Evolutionary conservation across 2,329 filamentous ascomycete genomes (phyloP).

Genomic region (Aspergillus sp.): DNA sequence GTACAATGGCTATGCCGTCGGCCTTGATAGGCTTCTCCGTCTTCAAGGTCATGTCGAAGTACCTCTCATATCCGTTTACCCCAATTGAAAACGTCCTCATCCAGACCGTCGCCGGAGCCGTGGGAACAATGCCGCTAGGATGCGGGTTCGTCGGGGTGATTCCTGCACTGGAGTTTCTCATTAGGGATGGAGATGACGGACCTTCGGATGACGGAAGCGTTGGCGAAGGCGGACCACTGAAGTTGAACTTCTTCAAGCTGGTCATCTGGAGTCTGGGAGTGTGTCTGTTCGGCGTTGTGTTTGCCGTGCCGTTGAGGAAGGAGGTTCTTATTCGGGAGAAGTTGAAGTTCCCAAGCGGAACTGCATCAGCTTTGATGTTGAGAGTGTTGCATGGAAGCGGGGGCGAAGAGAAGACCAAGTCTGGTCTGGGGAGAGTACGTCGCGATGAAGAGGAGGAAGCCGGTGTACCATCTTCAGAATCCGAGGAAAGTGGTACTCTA

Average conservation of each 20-base stretch:
- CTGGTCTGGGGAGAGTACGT: conserved; percentile 12
- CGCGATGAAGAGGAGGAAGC: conserved; percentile 27
- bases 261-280: conserved; percentile 89
- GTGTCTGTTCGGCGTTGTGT: conserved; percentile 95
- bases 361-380: conserved; percentile 92
- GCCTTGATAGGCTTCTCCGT: conserved; percentile 92
- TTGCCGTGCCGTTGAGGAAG: conserved; percentile 83
- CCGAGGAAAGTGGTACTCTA: conserved; percentile 45
- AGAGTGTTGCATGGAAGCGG: conserved; percentile 73
- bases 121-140: conserved; percentile 94
- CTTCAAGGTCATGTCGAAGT: conserved; percentile 74
- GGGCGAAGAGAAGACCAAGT: conserved; percentile 41
- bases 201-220: conserved; percentile 68
- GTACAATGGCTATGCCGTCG: conserved; percentile 95
- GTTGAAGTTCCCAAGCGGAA: conserved; percentile 90
- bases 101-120: conserved; percentile 90
- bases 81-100: conserved; percentile 96
- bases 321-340: conserved; percentile 93
- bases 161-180: conserved; percentile 83
- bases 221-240: conserved; percentile 75
- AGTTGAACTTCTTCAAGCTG: conserved; percentile 70
- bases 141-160: conserved; percentile 95
- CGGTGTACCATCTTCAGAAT: conserved; percentile 33
- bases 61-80: conserved; percentile 77
- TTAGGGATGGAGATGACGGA: conserved; percentile 74